Conservation (phyloP, 139 green algal genomes). For the Tetradesmus lagerheimii region DNA sequence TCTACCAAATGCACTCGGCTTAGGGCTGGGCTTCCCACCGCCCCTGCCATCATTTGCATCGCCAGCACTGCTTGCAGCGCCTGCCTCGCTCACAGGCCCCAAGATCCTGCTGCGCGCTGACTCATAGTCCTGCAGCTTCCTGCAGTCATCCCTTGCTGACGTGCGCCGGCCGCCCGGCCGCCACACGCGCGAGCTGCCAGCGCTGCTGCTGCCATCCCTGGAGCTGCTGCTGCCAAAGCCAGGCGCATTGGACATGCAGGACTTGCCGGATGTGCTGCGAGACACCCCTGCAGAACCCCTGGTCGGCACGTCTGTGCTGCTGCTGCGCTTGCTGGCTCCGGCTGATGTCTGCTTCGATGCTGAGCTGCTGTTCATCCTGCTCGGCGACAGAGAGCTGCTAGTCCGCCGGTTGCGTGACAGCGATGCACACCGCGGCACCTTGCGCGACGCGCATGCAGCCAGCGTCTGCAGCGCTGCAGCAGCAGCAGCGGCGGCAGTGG, state of each 20-base stretch:
- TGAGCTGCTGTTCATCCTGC: neutral
- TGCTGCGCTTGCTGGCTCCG: neutral
- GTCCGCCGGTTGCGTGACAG: neutral
- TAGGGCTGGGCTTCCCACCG: neutral
- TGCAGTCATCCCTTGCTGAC: constrained; percentile 16
- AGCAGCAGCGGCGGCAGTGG: neutral
- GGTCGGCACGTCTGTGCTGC: neutral
- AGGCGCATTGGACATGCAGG: neutral
- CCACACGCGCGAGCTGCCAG: constrained; percentile 1
- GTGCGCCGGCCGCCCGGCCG: constrained; percentile 14
- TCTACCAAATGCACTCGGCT: neutral
- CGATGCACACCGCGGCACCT: neutral
- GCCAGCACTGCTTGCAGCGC: neutral
- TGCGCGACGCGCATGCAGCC: neutral
- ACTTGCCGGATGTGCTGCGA: neutral
- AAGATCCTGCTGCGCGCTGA: constrained; percentile 9
- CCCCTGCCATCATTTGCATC: neutral
- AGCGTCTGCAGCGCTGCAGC: constrained; percentile 20
- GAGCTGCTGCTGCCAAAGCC: constrained; percentile 2
- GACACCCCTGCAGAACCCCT: neutral
- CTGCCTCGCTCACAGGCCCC: neutral
- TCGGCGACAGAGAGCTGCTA: neutral
- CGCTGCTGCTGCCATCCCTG: neutral
- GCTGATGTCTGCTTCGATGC: neutral
- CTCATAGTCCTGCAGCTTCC: constrained; percentile 32